Percentiles rank a stretch among this genome's conserved stretches.
Evolutionary conservation across 345 rosid species (phyloP).

Genomic region (Heritiera littoralis): DNA sequence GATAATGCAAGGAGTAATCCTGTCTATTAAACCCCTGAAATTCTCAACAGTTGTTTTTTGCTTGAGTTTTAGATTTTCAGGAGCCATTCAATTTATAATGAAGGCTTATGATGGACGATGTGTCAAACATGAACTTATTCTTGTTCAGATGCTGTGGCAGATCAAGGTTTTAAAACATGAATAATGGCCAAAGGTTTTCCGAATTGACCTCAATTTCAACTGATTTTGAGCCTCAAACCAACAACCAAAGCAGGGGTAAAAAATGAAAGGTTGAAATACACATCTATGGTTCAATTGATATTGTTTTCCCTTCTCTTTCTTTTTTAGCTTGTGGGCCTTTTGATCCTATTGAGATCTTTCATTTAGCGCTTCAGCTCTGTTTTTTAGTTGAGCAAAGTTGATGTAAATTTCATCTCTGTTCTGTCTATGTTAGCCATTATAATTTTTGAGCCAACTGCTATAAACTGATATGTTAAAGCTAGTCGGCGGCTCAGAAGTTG

Average conservation of each 20-base stretch:
- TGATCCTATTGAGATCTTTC: too few species aligned
- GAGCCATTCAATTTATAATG: background rate
- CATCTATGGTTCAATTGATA: background rate
- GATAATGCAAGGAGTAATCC: background rate
- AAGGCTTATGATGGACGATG: background rate
- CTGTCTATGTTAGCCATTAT: background rate
- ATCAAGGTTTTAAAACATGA: background rate
- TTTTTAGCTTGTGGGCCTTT: background rate
- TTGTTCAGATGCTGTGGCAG: background rate
- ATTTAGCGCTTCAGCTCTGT: background rate
- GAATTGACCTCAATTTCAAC: too few species aligned
- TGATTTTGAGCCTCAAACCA: background rate
- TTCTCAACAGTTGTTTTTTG: background rate
- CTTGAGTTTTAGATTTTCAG: background rate
- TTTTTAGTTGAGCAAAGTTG: background rate
- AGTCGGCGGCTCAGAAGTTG: too few species aligned
- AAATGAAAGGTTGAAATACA: background rate
- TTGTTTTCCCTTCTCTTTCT: background rate
- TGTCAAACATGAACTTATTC: background rate
- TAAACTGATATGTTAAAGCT: too few species aligned
- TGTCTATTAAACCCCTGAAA: slow-evolving; percentile 20
- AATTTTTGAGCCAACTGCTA: background rate
- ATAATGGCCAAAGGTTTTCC: too few species aligned
- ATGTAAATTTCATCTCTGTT: background rate
- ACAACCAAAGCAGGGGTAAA: background rate